phyloP scores from a whole-genome alignment of 2,329 filamentous ascomycete species.

The Fusarium pseudoanthophilum region DNA sequence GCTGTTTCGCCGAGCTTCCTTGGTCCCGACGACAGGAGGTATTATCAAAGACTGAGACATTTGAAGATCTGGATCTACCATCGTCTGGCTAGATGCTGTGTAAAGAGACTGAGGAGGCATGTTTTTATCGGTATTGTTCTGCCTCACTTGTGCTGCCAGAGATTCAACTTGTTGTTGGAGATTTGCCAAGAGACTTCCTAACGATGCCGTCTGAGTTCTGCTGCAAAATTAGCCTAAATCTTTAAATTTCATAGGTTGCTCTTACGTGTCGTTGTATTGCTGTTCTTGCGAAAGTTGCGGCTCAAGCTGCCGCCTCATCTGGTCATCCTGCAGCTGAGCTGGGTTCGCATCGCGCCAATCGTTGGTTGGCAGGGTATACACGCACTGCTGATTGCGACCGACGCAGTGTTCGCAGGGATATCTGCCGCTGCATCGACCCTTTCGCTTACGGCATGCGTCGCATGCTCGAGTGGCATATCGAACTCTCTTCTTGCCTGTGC shows the following conservation, averaged over 20 bases:
- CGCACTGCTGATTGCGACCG: neutral
- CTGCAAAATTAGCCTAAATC: neutral
- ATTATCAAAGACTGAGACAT: neutral
- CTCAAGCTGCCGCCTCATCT: neutral
- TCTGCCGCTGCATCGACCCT: neutral
- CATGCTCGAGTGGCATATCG: neutral
- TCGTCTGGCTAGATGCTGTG: neutral
- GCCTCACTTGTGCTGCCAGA: neutral
- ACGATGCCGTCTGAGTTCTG: neutral
- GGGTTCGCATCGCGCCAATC: neutral
- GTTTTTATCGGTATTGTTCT: neutral
- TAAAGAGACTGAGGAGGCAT: neutral
- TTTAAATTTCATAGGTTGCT: neutral
- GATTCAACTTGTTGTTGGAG: neutral
- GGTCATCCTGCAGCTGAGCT: neutral
- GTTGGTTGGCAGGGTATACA: neutral
- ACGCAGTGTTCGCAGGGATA: constrained; percentile 1
- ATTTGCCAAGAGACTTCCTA: neutral
- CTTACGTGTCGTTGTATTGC: neutral
- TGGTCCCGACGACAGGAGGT: neutral
- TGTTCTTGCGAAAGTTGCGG: neutral
- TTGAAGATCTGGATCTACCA: neutral
- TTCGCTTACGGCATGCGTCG: neutral
- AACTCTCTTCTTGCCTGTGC: neutral
- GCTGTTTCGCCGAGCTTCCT: neutral